Evolutionary conservation across 2,329 filamentous ascomycete genomes (phyloP).

Genomic region (Rhinocladiella similis): DNA sequence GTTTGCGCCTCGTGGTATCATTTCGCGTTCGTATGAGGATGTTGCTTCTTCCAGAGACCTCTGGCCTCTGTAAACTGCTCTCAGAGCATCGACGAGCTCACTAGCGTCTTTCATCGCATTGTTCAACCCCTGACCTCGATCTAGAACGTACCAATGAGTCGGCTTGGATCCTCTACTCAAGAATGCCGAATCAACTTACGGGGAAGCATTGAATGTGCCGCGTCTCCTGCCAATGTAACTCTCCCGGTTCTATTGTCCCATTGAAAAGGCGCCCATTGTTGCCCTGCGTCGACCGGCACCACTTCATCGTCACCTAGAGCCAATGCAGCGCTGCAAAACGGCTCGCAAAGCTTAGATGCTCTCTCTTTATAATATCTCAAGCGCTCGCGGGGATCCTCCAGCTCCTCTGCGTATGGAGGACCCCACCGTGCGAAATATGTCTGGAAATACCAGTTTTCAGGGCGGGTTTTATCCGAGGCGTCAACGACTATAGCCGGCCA

Average conservation of each 20-base stretch:
- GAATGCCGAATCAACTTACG: conserved; percentile 31
- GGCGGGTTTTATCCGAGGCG: conserved; percentile 1
- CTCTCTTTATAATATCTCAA: background rate
- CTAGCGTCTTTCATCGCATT: conserved; percentile 44
- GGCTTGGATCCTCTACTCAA: background rate
- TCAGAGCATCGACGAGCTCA: conserved; percentile 35
- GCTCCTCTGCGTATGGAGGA: background rate
- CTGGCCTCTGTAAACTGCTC: background rate
- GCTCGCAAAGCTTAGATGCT: background rate
- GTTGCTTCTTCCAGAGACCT: conserved; percentile 23
- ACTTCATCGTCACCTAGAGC: conserved; percentile 17
- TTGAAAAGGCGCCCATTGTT: background rate
- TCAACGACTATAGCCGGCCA: background rate
- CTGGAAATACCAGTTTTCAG: conserved; percentile 3
- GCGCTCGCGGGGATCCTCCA: background rate
- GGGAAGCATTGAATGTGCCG: conserved; percentile 49
- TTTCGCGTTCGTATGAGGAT: conserved; percentile 34
- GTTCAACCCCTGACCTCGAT: conserved; percentile 49
- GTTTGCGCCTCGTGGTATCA: conserved; percentile 41
- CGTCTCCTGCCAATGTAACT: conserved; percentile 37
- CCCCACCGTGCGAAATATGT: background rate
- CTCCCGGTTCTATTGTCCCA: conserved; percentile 23
- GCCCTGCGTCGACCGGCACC: conserved; percentile 14
- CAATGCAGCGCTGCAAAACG: background rate
- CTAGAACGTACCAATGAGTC: background rate